Conservation (phyloP, 2,329 filamentous ascomycete species). For the Dactylellina sp. region DNA sequence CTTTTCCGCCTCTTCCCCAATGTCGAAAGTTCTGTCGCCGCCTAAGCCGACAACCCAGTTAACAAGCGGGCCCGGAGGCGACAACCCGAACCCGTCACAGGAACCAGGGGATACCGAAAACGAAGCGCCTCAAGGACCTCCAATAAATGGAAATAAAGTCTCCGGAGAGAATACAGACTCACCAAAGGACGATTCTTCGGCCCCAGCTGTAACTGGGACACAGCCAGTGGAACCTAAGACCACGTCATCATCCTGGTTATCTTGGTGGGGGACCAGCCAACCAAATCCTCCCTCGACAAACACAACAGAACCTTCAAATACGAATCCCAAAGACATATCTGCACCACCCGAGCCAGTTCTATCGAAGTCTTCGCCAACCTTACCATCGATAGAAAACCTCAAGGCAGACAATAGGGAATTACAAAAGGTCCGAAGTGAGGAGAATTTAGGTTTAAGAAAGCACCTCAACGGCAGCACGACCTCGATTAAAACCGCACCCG, state of each 20-base stretch:
- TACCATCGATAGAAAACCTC: conserved; percentile 45
- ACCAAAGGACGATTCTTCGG: conserved; percentile 1
- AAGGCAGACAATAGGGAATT: conserved; percentile 35
- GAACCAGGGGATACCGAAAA: conserved; percentile 11
- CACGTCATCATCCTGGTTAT: conserved; percentile 40
- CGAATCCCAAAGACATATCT: conserved; percentile 10
- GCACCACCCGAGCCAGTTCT: conserved; percentile 2
- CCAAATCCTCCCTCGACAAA: conserved; percentile 20
- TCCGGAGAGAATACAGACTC: neutral
- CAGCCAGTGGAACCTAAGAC: conserved; percentile 33
- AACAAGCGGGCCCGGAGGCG: conserved; percentile 22
- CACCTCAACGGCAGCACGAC: conserved; percentile 34
- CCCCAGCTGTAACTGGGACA: neutral
- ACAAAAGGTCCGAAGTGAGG: conserved; percentile 49
- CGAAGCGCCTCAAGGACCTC: conserved; percentile 8
- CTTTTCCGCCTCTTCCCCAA: conserved; percentile 32
- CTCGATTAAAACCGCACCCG: conserved; percentile 45
- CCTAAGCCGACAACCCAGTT: conserved; percentile 53
- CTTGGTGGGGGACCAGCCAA: conserved; percentile 48
- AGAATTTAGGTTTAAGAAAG: conserved; percentile 32
- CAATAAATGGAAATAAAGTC: conserved; percentile 16
- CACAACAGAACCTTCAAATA: neutral
- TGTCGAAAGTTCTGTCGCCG: conserved; percentile 46
- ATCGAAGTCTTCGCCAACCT: conserved; percentile 24
- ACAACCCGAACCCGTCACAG: conserved; percentile 5